Percentiles rank a stretch among this genome's conserved stretches.
phyloP scores from a whole-genome alignment of 1,139 yeast species.

The Schwanniomyces etchellsii region DNA sequence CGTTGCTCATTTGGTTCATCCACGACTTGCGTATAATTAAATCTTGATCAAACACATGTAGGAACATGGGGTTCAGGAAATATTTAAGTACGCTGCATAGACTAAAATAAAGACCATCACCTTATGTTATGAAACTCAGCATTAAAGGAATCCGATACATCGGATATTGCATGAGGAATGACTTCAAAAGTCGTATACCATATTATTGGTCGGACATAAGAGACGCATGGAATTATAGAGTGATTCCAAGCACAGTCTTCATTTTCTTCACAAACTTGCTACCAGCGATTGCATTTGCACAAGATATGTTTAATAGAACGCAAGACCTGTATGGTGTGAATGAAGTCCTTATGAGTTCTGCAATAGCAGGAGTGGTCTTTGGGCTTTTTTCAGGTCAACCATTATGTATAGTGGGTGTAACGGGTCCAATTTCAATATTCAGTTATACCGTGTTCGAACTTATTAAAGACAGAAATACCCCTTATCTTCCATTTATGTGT shows the following conservation, averaged over 20 bases:
- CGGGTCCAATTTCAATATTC: constrained; percentile 91
- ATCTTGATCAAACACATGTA: too few relatives aligned
- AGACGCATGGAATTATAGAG: constrained; percentile 83
- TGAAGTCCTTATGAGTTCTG: constrained; percentile 78
- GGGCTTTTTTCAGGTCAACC: constrained; percentile 90
- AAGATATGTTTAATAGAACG: constrained; percentile 92
- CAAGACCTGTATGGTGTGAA: constrained; percentile 84
- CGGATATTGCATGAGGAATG: constrained; percentile 55
- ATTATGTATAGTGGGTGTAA: constrained; percentile 92
- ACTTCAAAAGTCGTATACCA: constrained; percentile 54
- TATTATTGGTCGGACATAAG: constrained; percentile 70
- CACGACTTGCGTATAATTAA: too few relatives aligned
- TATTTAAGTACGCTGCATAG: too few relatives aligned
- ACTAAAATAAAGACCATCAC: too few relatives aligned
- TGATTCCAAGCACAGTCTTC: constrained; percentile 77
- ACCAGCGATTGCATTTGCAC: constrained; percentile 96
- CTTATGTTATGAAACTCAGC: too few relatives aligned
- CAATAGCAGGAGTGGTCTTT: constrained; percentile 84
- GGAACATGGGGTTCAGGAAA: too few relatives aligned
- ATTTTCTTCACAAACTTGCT: constrained; percentile 84
- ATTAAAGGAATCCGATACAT: too few relatives aligned
- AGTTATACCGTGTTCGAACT: constrained; percentile 87
- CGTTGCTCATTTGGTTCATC: too few relatives aligned
- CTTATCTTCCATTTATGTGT: constrained; percentile 89
- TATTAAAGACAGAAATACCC: constrained; percentile 56